Base-by-base conservation (phyloP, 2,329 filamentous ascomycete genomes). In the Periconia digitata region DNA sequence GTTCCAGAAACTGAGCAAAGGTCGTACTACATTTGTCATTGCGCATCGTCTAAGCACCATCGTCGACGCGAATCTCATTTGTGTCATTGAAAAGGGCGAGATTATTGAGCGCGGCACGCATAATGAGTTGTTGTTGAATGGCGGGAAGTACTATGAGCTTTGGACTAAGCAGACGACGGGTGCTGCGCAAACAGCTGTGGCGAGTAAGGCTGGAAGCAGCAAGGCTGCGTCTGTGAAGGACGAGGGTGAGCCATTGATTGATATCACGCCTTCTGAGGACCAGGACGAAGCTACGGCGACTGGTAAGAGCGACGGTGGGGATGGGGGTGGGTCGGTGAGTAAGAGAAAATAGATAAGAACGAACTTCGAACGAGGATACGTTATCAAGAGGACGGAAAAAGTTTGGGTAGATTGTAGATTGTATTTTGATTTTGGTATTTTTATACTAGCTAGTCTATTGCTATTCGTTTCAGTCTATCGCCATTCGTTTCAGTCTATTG, bases 11-110 rank as follows among this genome's bases (percentile, higher is more conserved):
- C 74, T 86, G 7, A 85, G 82, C 52, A 72, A 79, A 49, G 81
- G 79, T 2, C 81, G 84, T 20, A 87, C 85, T 1, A 87, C 84
- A 0, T 85, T 87, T 53, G 81, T 86, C 21, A 82, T 87, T 23
- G 85, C 85, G 72, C 90, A 95, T 71, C 86, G 90, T 45, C 76
- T 96, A 20, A 94, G 89, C 24, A 91, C 87, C 1, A 92, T 94
- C 60, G 92, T 89, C 3, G 86, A 89, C 49, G 90, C 90, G 8
- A 89, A 95, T 67, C 88, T 92, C 63, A 91, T 95, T 51, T 77
- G 91, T 44, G 90, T 95, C 38, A 78, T 92, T 23, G 85, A 87
- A 54, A 83, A 84, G 50, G 90, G 90, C n/a, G 79, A 81, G 39
- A 86, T 95, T 43, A 82, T 83, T 13, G 90, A 95, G 73, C 80